Conservation (phyloP, 495 filamentous ascomycete species). For the Tuber umbilicatum region DNA sequence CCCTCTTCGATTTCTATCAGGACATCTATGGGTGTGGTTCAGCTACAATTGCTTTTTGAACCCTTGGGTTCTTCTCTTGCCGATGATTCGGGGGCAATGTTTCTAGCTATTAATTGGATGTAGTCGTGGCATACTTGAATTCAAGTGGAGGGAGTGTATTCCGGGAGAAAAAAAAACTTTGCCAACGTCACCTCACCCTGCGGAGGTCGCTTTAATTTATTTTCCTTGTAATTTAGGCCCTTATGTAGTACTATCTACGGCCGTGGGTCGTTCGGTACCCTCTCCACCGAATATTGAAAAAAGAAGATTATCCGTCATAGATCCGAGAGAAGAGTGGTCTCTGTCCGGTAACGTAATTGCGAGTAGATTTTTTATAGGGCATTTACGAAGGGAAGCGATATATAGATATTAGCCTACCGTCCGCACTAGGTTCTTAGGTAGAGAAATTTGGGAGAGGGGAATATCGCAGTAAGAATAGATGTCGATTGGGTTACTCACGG, state of each 20-base stretch:
- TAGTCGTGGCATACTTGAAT: neutral
- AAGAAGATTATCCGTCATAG: neutral
- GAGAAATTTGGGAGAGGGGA: neutral
- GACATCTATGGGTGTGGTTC: no score
- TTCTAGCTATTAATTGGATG: neutral
- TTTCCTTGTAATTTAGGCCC: neutral
- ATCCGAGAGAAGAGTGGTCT: neutral
- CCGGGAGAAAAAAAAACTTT: neutral
- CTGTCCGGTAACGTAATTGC: neutral
- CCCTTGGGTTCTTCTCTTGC: no score
- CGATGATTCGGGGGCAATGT: neutral
- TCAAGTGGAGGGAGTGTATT: neutral
- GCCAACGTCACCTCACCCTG: neutral
- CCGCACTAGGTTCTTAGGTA: neutral
- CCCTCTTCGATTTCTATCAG: no score
- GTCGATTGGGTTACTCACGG: no score
- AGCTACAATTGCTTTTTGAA: no score
- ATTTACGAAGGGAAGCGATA: neutral
- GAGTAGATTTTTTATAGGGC: neutral
- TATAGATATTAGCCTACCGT: neutral
- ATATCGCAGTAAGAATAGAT: neutral
- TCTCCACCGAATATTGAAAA: neutral
- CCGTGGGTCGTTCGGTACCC: neutral
- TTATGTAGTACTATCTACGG: neutral
- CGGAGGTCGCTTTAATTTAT: neutral